Base-by-base conservation (phyloP, 2,329 filamentous ascomycete genomes). In the Ascomycota sp. region DNA sequence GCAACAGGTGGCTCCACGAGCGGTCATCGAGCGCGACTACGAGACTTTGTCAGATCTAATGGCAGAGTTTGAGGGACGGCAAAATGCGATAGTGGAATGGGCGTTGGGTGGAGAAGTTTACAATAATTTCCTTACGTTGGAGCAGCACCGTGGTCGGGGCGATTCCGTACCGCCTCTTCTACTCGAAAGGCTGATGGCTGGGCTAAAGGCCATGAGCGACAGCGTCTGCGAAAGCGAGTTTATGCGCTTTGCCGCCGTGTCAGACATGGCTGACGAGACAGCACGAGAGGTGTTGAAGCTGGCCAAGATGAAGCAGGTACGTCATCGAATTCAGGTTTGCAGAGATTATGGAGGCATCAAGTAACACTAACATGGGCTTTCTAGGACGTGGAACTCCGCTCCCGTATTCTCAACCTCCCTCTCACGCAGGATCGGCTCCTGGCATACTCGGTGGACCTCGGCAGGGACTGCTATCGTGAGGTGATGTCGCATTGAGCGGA, bases 1-100 rank as follows among this genome's bases (percentile, higher is more conserved):
- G 35, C 69, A 70, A 37, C 66, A 76, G 38, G 83, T 95, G 20
- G 89, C 80, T 0, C 89, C 89, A 0, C 62, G 65, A 20, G 71
- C 81, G 8, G 67, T 98, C 37, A 77, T 98, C 35, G 77, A 81
- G 44, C 73, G 76, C 26, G 76, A 94, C 47, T 86, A 81, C 43
- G 63, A 66, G 13, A 64, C 63, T 2, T 58, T 95, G 1, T 65
- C 69, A 25, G 57, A 64, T 21, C 59, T 94, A 24, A 64, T 95
- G 23, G 59, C 62, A 12, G 71, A 74, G 34, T 93, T 98, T 43
- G 55, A 72, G 30, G 62, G 61, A 2, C 69, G 65, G 20, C 63
- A 69, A 21, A 55, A 63, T 23, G 54, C 59, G 13, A 72, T 92
- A 21, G 53, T 64, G 8, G 73, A 75, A 31, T 94, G 89, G 89